Conservation (phyloP, 2,329 filamentous ascomycete species). For the Stagonosporopsis rhizophila region DNA sequence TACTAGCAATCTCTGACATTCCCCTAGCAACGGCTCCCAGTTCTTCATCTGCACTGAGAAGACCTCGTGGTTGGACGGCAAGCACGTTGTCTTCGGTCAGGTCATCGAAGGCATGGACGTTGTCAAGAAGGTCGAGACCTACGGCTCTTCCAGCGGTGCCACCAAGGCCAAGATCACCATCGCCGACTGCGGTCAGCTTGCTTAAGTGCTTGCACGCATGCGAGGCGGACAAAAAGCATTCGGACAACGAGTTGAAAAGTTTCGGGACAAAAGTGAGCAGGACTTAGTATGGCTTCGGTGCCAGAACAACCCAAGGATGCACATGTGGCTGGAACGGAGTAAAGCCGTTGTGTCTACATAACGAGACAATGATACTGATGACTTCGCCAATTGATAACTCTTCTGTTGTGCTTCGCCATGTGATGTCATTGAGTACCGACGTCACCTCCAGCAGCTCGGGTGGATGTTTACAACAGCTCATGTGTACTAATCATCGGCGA, state of each 20-base stretch:
- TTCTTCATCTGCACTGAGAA: conserved; percentile 97
- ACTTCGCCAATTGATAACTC: conserved; percentile 5
- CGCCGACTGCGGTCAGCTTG: conserved; percentile 36
- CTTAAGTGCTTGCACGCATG: conserved; percentile 12
- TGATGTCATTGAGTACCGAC: neutral
- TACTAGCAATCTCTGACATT: neutral
- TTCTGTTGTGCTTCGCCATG: neutral
- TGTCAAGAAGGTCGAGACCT: conserved; percentile 33
- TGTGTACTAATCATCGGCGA: neutral
- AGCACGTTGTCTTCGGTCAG: conserved; percentile 85
- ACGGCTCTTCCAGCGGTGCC: conserved; percentile 31
- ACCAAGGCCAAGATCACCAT: conserved; percentile 34
- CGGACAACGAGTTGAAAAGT: conserved; percentile 17
- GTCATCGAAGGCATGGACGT: conserved; percentile 54
- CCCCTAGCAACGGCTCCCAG: conserved; percentile 89
- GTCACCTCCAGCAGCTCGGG: neutral
- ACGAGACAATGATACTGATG: conserved; percentile 22
- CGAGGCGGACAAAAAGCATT: conserved; percentile 19
- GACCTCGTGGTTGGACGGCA: conserved; percentile 81
- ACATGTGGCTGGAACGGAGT: conserved; percentile 14
- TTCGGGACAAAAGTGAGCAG: conserved; percentile 9
- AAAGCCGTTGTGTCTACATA: conserved; percentile 19
- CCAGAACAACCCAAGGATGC: conserved; percentile 10
- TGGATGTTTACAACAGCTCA: neutral
- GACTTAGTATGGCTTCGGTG: conserved; percentile 18